phyloP scores from a whole-genome alignment of 1,284 basidiomycete genomes.

The Acaromyces ingoldii region DNA sequence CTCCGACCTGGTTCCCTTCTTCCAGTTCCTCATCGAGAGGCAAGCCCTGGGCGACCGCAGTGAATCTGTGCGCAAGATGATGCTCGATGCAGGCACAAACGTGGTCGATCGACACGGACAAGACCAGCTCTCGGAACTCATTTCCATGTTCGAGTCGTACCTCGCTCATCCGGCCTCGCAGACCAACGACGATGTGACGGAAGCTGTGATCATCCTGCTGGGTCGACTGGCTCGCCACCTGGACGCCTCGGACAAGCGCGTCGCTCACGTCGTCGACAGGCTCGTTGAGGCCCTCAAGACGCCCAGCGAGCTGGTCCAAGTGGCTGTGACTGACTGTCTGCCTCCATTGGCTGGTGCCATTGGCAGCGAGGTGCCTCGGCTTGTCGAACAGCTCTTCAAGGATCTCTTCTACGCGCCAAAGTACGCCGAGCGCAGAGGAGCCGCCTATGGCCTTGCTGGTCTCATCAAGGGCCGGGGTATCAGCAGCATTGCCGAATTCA shows the following conservation, averaged over 20 bases:
- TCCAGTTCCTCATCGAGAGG: conserved; percentile 77
- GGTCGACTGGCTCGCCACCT: conserved; percentile 89
- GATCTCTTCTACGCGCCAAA: conserved; percentile 59
- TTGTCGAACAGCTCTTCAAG: conserved; percentile 67
- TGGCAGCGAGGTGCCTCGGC: conserved; percentile 56
- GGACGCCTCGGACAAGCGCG: conserved; percentile 57
- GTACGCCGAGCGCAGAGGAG: conserved; percentile 86
- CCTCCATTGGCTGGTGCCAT: conserved; percentile 77
- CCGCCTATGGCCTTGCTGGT: conserved; percentile 92
- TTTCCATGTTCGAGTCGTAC: conserved; percentile 77
- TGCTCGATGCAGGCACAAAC: conserved; percentile 77
- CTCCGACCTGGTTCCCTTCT: conserved; percentile 70
- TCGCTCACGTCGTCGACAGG: conserved; percentile 68
- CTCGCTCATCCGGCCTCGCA: conserved; percentile 56
- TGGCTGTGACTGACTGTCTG: conserved; percentile 84
- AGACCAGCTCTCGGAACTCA: conserved; percentile 67
- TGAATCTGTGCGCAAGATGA: conserved; percentile 73
- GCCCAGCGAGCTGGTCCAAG: conserved; percentile 92
- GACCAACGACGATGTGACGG: conserved; percentile 61
- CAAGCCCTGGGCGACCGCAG: conserved; percentile 83
- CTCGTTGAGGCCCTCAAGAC: conserved; percentile 87
- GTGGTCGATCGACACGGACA: conserved; percentile 81
- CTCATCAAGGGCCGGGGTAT: conserved; percentile 86
- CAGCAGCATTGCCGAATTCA: conserved; percentile 74
- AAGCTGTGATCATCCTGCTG: conserved; percentile 89